Conservation (phyloP, 306 rosid genomes). For the Clitoria ternatea region DNA sequence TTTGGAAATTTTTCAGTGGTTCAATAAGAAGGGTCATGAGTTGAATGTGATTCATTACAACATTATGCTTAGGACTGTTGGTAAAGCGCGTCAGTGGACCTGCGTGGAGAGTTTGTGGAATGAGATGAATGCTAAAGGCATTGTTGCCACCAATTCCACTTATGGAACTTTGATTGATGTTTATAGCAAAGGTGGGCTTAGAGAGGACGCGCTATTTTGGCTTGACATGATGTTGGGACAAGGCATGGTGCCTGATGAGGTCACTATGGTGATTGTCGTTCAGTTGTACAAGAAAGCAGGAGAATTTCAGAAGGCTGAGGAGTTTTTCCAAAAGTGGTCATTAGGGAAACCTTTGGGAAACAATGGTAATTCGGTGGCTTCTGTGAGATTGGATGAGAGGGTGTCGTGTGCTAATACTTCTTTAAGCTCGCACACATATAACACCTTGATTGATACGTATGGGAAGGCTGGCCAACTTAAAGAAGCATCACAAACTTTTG, state of each 20-base stretch:
- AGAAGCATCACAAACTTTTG: conserved; percentile 77
- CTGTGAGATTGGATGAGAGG: conserved; percentile 20
- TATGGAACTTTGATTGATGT: conserved; percentile 93
- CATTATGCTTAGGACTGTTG: conserved; percentile 64
- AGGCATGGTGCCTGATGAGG: conserved; percentile 89
- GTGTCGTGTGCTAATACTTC: conserved; percentile 18
- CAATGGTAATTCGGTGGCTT: not conserved
- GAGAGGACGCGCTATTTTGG: conserved; percentile 71
- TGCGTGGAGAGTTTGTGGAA: conserved; percentile 62
- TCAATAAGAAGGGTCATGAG: conserved; percentile 55
- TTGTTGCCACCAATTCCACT: conserved; percentile 78
- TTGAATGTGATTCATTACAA: conserved; percentile 88
- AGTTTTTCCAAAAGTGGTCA: conserved; percentile 73
- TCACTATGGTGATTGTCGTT: conserved; percentile 86
- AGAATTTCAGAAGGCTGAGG: conserved; percentile 75
- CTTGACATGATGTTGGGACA: conserved; percentile 68
- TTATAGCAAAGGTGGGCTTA: conserved; percentile 72
- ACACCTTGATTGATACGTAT: conserved; percentile 77
- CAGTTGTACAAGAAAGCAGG: conserved; percentile 87
- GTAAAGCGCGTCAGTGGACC: conserved; percentile 64
- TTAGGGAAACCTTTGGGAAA: conserved; percentile 40
- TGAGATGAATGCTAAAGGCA: conserved; percentile 65
- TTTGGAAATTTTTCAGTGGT: conserved; percentile 81
- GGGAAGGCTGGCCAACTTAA: conserved; percentile 85
- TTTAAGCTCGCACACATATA: conserved; percentile 74